phyloP scores from a whole-genome alignment of 2,329 filamentous ascomycete species.

The Ceratocystiopsis brevicomis region DNA sequence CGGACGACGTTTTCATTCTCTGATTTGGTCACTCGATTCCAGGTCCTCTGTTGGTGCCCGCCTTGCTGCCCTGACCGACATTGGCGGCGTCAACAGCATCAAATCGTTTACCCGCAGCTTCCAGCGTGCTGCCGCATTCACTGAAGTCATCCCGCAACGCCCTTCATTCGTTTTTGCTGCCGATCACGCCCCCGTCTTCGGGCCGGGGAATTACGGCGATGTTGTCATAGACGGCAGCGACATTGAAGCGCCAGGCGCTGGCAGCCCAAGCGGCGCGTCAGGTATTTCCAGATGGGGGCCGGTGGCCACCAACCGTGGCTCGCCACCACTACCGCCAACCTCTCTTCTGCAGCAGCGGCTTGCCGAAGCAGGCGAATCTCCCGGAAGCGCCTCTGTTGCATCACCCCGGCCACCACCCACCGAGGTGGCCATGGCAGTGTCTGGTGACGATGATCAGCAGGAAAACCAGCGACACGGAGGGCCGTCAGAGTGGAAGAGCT shows the following conservation, averaged over 20 bases:
- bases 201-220: slow-evolving; percentile 1
- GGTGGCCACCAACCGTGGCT: too few relatives aligned
- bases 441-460: neutral
- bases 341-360: too few relatives aligned
- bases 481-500: slow-evolving; percentile 24
- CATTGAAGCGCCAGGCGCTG: too few relatives aligned
- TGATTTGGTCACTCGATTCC: too few relatives aligned
- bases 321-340: too few relatives aligned
- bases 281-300: too few relatives aligned
- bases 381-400: too few relatives aligned
- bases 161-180: slow-evolving; percentile 52
- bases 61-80: slow-evolving; percentile 42
- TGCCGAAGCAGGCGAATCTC: too few relatives aligned
- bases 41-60: slow-evolving; percentile 32
- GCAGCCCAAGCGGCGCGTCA: too few relatives aligned
- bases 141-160: slow-evolving; percentile 66
- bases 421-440: slow-evolving; percentile 8
- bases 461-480: neutral
- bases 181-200: slow-evolving; percentile 28
- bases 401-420: too few relatives aligned
- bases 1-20: too few relatives aligned
- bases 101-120: slow-evolving; percentile 85
- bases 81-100: slow-evolving; percentile 83
- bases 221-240: too few relatives aligned
- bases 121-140: slow-evolving; percentile 76